Percentiles rank a stretch among this genome's conserved stretches.
These are phyloP conservation scores for Venturia pyrina DNA, from an alignment of 2,329 filamentous ascomycete species.

Conservation along the genomic window DNA sequence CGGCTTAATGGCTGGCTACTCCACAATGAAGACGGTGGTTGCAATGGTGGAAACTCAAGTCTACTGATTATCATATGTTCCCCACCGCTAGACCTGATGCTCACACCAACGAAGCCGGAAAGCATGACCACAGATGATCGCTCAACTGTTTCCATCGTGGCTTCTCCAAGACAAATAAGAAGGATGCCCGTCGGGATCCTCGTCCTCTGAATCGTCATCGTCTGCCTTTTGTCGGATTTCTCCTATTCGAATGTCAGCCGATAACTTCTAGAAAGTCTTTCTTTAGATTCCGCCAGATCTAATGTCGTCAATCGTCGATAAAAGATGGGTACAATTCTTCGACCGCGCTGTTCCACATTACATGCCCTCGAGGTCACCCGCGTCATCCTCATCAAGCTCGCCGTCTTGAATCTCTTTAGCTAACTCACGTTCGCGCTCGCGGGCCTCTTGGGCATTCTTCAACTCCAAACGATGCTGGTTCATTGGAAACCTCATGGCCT, in stretches of 20 bases:
- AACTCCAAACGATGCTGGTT: conserved; percentile 95
- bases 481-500: conserved; percentile 99
- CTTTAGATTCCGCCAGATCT: background rate
- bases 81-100: background rate
- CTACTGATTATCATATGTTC: background rate
- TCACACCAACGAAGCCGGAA: background rate
- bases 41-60: background rate
- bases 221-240: background rate
- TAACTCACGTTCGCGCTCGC: conserved; percentile 90
- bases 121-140: background rate
- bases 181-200: background rate
- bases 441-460: conserved; percentile 97
- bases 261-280: background rate
- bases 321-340: background rate
- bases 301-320: background rate
- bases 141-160: background rate
- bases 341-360: conserved; percentile 36
- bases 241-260: background rate
- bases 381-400: conserved; percentile 92
- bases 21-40: background rate
- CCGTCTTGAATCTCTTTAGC: conserved; percentile 98
- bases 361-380: conserved; percentile 93
- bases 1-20: background rate
- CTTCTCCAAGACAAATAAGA: background rate
- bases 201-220: background rate